phyloP scores from a whole-genome alignment of 2,329 filamentous ascomycete species.

The Pseudonectria buxi region DNA sequence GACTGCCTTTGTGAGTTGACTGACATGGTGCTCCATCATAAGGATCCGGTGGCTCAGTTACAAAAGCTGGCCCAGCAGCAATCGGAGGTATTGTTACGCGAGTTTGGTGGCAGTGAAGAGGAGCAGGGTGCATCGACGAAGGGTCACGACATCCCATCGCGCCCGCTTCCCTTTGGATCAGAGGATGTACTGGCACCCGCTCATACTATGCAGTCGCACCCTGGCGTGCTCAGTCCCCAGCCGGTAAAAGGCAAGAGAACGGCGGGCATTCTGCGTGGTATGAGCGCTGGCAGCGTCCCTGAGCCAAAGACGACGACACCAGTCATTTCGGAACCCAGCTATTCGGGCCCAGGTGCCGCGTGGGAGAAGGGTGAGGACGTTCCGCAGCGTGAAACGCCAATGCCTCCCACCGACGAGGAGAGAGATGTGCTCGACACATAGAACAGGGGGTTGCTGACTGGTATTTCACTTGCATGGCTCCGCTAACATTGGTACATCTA shows the following conservation, averaged over 20 bases:
- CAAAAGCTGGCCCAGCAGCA: slow-evolving; percentile 63
- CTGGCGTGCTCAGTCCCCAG: slow-evolving; percentile 33
- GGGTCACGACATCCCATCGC: slow-evolving; percentile 38
- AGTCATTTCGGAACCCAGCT: slow-evolving; percentile 38
- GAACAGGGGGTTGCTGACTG: slow-evolving; percentile 8
- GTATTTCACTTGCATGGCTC: too few species aligned
- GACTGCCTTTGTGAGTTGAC: slow-evolving; percentile 50
- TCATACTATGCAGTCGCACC: slow-evolving; percentile 20
- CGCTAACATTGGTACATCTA: too few species aligned
- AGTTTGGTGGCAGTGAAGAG: slow-evolving; percentile 35
- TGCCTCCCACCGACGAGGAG: slow-evolving; percentile 34
- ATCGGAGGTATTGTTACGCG: slow-evolving; percentile 53
- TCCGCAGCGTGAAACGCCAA: slow-evolving; percentile 29
- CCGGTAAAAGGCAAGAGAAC: slow-evolving; percentile 35
- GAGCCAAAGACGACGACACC: slow-evolving; percentile 10
- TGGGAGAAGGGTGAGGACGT: slow-evolving; percentile 46
- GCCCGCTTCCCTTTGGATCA: slow-evolving; percentile 47
- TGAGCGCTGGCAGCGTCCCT: slow-evolving; percentile 17
- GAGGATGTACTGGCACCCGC: slow-evolving; percentile 30
- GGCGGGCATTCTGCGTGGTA: slow-evolving; percentile 28
- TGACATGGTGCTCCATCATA: slow-evolving; percentile 43
- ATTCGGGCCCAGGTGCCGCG: slow-evolving; percentile 41
- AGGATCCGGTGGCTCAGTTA: slow-evolving; percentile 66
- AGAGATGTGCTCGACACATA: slow-evolving; percentile 35
- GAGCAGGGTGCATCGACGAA: slow-evolving; percentile 13